Evolutionary conservation across 2,329 filamentous ascomycete genomes (phyloP).

Genomic region (Botrytis pseudocinerea): DNA sequence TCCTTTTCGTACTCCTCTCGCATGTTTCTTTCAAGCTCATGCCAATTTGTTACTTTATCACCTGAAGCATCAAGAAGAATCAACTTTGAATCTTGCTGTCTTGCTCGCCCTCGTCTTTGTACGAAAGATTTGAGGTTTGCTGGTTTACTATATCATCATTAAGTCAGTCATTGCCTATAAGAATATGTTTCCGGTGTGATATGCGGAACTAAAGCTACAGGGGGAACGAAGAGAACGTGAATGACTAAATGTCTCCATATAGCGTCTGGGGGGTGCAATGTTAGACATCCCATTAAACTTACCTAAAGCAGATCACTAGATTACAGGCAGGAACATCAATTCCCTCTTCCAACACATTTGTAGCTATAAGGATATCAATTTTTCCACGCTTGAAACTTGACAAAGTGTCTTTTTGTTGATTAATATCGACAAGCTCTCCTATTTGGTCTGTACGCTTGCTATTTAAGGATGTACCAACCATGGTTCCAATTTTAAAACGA

Average conservation of each 20-base stretch:
- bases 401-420: constrained; percentile 44
- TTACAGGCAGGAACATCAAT: constrained; percentile 66
- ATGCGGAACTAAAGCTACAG: neutral
- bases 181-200: neutral
- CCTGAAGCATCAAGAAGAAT: constrained; percentile 25
- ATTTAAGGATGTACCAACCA: constrained; percentile 55
- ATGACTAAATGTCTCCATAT: neutral
- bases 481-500: constrained; percentile 53
- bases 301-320: constrained; percentile 61
- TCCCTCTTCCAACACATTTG: constrained; percentile 63
- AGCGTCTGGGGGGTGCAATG: neutral
- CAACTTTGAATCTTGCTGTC: constrained; percentile 55
- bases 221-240: neutral
- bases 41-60: constrained; percentile 55
- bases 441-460: constrained; percentile 45
- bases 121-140: constrained; percentile 64
- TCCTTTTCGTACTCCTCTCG: constrained; percentile 46
- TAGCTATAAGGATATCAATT: constrained; percentile 58
- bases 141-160: constrained; percentile 46
- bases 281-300: neutral
- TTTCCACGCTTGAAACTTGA: constrained; percentile 55
- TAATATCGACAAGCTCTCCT: constrained; percentile 42
- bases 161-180: neutral
- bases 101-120: constrained; percentile 63
- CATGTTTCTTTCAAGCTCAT: constrained; percentile 70